phyloP scores from a whole-genome alignment of 2,329 filamentous ascomycete genomes.

The Fusarium nodosum region DNA sequence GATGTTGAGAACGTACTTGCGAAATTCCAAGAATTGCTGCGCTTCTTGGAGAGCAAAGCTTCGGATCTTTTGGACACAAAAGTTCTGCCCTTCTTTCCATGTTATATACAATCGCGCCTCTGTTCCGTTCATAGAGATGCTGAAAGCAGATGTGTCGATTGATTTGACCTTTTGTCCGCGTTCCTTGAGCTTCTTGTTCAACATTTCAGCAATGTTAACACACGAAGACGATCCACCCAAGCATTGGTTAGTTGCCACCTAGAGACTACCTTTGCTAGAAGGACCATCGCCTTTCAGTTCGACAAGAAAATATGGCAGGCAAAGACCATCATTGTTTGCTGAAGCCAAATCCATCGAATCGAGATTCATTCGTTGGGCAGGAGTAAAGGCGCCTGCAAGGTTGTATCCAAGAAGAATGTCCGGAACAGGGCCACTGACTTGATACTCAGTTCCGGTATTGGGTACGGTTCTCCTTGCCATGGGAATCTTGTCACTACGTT shows the following conservation, averaged over 20 bases:
- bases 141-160: constrained; percentile 41
- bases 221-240: constrained; percentile 52
- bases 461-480: constrained; percentile 1
- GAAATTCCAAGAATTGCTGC: constrained; percentile 51
- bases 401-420: constrained; percentile 23
- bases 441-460: background rate
- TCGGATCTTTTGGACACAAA: constrained; percentile 18
- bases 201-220: constrained; percentile 47
- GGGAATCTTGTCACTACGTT: constrained; percentile 9
- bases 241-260: constrained; percentile 56
- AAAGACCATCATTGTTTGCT: constrained; percentile 9
- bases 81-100: constrained; percentile 46
- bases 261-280: constrained; percentile 25
- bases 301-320: constrained; percentile 1
- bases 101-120: constrained; percentile 54
- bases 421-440: constrained; percentile 14
- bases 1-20: constrained; percentile 54
- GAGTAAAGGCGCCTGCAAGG: background rate
- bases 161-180: constrained; percentile 19
- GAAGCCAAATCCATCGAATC: background rate
- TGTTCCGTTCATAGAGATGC: constrained; percentile 51
- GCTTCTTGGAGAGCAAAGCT: constrained; percentile 52
- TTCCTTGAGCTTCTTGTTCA: constrained; percentile 6
- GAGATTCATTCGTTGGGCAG: background rate
- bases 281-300: constrained; percentile 26